Evolutionary conservation across 176 grass and related monocot genomes (phyloP).

Genomic region (Bothriochloa decipiens): DNA sequence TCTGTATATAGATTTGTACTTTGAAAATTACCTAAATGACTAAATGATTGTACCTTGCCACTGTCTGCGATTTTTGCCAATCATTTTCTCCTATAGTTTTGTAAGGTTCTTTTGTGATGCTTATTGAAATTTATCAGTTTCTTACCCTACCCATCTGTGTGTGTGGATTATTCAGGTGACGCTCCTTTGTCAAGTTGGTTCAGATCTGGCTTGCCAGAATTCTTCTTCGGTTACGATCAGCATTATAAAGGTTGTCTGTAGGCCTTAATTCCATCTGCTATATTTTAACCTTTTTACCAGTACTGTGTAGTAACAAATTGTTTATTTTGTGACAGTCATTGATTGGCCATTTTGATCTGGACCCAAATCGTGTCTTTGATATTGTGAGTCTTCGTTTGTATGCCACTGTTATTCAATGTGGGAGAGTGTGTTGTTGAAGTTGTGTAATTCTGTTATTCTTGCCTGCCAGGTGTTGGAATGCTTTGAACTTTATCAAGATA

Average conservation of each 20-base stretch:
- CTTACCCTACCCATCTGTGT: slow-evolving; percentile 36
- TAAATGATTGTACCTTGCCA: slow-evolving; percentile 4
- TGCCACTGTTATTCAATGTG: slow-evolving; percentile 5
- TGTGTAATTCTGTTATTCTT: slow-evolving; percentile 37
- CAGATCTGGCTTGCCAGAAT: slow-evolving; percentile 68
- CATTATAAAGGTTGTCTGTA: slow-evolving; percentile 83
- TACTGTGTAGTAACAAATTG: slow-evolving; percentile 30
- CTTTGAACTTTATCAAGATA: slow-evolving; percentile 95
- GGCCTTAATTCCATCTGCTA: slow-evolving; percentile 19
- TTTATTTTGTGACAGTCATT: slow-evolving; percentile 69
- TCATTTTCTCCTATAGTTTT: slow-evolving; percentile 16
- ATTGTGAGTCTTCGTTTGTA: slow-evolving; percentile 79
- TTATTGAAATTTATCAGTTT: slow-evolving; percentile 22
- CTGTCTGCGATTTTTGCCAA: slow-evolving; percentile 5
- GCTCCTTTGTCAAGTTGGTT: slow-evolving; percentile 88
- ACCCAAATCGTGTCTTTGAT: slow-evolving; percentile 97
- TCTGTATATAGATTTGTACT: background rate
- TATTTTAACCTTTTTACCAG: slow-evolving; percentile 6
- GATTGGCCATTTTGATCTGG: slow-evolving; percentile 99
- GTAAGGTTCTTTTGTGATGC: slow-evolving; percentile 31
- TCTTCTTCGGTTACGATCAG: slow-evolving; percentile 76
- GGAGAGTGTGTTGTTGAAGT: slow-evolving; percentile 14
- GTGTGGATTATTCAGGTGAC: slow-evolving; percentile 67
- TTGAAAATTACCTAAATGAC: slow-evolving; percentile 35
- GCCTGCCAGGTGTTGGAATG: slow-evolving; percentile 81